These are phyloP conservation scores for Tylopilus sp. DNA, from an alignment of 768 basidiomycete species.

Conservation along the genomic window DNA sequence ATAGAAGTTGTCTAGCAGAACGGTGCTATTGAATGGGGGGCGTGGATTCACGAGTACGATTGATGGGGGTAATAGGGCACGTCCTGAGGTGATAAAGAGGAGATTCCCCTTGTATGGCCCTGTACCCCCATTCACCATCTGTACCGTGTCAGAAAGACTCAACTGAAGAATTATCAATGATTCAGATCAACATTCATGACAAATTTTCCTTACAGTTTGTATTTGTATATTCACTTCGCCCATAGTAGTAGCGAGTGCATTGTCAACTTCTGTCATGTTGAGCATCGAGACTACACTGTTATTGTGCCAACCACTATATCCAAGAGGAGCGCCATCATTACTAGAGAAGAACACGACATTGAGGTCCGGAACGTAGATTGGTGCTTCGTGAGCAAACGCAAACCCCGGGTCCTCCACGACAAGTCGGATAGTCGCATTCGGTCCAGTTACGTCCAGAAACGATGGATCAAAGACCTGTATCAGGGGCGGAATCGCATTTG, in stretches of 20 bases:
- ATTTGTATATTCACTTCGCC: constrained; percentile 48
- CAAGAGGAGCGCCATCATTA: constrained; percentile 63
- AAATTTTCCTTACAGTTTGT: constrained; percentile 28
- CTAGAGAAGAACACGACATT: constrained; percentile 72
- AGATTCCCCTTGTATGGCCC: constrained; percentile 58
- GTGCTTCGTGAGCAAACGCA: constrained; percentile 79
- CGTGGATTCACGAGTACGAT: constrained; percentile 62
- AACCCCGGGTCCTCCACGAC: constrained; percentile 60
- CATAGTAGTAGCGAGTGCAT: constrained; percentile 37
- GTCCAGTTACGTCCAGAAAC: constrained; percentile 62
- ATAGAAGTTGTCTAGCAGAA: constrained; percentile 74
- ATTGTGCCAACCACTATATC: constrained; percentile 58
- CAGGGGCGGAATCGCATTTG: constrained; percentile 52
- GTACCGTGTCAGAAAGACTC: constrained; percentile 51
- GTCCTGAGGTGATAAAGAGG: constrained; percentile 62
- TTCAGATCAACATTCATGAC: not conserved
- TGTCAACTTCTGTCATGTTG: constrained; percentile 52
- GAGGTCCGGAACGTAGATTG: constrained; percentile 62
- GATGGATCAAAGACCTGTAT: constrained; percentile 53
- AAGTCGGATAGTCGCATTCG: constrained; percentile 50
- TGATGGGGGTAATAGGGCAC: constrained; percentile 58
- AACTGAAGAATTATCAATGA: constrained; percentile 39
- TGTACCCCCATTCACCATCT: constrained; percentile 72
- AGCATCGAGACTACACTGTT: constrained; percentile 66
- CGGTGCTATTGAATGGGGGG: constrained; percentile 60